Evolutionary conservation across 2,329 filamentous ascomycete genomes (phyloP), one percentile per base, ranked within the genome.

Genomic region (Sclerotinia trifoliorum): DNA sequence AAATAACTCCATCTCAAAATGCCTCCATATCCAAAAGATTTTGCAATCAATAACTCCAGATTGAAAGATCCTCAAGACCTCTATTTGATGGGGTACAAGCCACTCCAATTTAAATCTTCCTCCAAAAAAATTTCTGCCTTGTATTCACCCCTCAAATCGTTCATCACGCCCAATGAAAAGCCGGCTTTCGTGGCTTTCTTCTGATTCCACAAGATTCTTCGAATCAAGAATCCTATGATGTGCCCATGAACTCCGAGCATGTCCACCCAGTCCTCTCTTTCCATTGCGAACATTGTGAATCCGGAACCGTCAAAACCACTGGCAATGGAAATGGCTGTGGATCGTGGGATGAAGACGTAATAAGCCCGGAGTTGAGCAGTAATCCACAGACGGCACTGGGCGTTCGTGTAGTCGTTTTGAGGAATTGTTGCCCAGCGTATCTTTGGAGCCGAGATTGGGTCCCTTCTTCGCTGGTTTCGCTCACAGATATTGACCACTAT

Each of bases 21-120:
- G 7, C 3, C 32, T n/a, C 54, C 32, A 39, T 39, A 17, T 17
- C 35, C 32, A 56, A 56, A 39, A 8, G 6, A 1, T 13, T 39
- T 2, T 21, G 4, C 58, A 35, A 7, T 35, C 6, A 35, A 48
- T 17, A 24, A 24, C 3, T 24, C 29, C 13, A 62, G 15, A 15
- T 15, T 26, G 2, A 32, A 46, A 4, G 15, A 8, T 29, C n/a
- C 17, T 3, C 39, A 26, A 26, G 19, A 35, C 24, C 13, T 39
- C 29, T 35, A 49, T 39, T n/a, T 49, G 8, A 65, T 57, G 7
- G 39, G n/a, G 42, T 60, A 66, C n/a, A 66, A 48, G 7, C 64
- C 64, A 3, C 24, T 29, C 64, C 64, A 66, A 1, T 26, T 32
- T 6, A 58, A 48, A 4, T 49, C 54, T 13, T 60, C 64, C 39